Percentiles rank a stretch among this genome's conserved stretches.
phyloP scores from a whole-genome alignment of 2,329 filamentous ascomycete genomes.

The Gnomoniopsis sp. region DNA sequence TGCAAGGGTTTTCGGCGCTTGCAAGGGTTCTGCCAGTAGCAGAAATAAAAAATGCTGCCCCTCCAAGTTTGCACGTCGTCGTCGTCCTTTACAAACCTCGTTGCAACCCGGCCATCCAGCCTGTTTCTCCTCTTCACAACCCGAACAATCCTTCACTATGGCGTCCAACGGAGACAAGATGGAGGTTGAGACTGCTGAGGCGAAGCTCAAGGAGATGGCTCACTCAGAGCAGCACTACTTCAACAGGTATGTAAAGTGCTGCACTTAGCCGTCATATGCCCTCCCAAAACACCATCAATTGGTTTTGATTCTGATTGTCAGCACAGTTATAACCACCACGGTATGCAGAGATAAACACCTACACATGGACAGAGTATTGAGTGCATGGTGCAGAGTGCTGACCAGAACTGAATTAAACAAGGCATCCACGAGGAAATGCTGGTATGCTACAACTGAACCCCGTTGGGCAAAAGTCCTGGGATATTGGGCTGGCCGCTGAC shows the following conservation, averaged over 20 bases:
- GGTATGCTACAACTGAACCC: slow-evolving; percentile 54
- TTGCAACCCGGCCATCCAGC: not conserved
- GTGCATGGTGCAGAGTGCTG: slow-evolving; percentile 2
- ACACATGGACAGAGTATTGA: not conserved
- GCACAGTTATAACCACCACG: slow-evolving; percentile 93
- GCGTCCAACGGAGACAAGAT: slow-evolving; percentile 43
- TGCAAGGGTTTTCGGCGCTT: too few species aligned
- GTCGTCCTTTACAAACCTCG: not conserved
- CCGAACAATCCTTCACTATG: slow-evolving; percentile 30
- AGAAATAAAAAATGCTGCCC: too few species aligned
- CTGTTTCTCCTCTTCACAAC: not conserved
- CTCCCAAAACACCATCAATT: not conserved
- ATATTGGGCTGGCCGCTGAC: slow-evolving; percentile 22
- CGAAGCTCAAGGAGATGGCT: slow-evolving; percentile 69
- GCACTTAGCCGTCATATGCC: slow-evolving; percentile 13
- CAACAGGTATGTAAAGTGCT: slow-evolving; percentile 72
- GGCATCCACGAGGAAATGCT: slow-evolving; percentile 98
- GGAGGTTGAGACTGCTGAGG: slow-evolving; percentile 59
- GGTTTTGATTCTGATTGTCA: not conserved
- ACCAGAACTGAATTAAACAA: slow-evolving; percentile 31
- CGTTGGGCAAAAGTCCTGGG: not conserved
- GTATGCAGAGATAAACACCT: slow-evolving; percentile 47
- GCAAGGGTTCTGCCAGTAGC: too few species aligned
- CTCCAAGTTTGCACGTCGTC: not conserved
- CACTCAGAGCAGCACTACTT: slow-evolving; percentile 99